Conservation (phyloP, 176 grass and related monocot species). For the Phoenix roebelenii region DNA sequence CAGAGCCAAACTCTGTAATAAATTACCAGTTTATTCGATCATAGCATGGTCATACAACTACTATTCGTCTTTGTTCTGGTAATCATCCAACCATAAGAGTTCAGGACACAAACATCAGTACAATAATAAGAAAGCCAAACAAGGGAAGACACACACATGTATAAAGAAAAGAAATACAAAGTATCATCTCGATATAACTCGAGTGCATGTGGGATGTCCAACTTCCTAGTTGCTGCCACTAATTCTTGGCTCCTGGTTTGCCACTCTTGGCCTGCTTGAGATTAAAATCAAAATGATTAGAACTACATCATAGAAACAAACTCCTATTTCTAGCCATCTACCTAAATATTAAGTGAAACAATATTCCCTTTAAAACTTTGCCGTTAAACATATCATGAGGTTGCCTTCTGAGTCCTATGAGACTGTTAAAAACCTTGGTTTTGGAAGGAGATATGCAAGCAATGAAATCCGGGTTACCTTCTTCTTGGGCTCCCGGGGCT, state of each 20-base stretch:
- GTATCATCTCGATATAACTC: constrained; percentile 1
- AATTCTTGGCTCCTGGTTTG: constrained; percentile 47
- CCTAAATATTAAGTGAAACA: neutral
- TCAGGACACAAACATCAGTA: no score
- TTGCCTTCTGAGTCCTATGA: no score
- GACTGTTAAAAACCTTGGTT: no score
- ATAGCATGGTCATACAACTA: no score
- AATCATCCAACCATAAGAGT: no score
- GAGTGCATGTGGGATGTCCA: constrained; percentile 1
- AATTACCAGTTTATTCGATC: no score
- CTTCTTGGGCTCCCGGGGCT: constrained; percentile 66
- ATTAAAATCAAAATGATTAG: constrained; percentile 3
- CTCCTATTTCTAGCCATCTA: neutral
- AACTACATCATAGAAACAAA: neutral
- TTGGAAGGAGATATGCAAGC: no score
- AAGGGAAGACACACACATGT: no score
- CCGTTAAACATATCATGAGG: neutral
- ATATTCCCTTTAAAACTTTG: neutral
- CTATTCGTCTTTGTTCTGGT: no score
- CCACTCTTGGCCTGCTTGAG: constrained; percentile 42
- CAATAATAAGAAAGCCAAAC: no score
- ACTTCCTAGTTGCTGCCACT: constrained; percentile 5
- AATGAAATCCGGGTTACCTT: constrained; percentile 30
- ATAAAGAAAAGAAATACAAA: neutral
- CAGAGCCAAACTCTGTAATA: no score